Conservation (phyloP, 495 filamentous ascomycete species). For the Bombardia bombarda region DNA sequence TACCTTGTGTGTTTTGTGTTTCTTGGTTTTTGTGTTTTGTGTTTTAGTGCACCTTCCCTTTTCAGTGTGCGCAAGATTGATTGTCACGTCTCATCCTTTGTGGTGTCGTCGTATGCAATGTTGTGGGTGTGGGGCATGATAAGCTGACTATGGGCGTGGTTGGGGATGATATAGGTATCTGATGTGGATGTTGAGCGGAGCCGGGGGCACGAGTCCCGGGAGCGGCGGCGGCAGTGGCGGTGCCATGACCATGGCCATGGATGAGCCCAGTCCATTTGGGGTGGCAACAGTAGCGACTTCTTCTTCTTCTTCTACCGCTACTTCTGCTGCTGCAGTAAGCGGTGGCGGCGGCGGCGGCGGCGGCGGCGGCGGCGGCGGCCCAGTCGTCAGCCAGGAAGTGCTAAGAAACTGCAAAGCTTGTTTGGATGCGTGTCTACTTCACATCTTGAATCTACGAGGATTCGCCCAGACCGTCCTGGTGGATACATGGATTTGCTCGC, state of each 20-base stretch:
- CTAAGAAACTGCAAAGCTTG: conserved; percentile 28
- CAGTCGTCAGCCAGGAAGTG: conserved; percentile 10
- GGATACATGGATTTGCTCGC: conserved; percentile 42
- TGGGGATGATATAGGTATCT: conserved; percentile 28
- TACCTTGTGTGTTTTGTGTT: background rate
- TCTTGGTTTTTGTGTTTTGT: background rate
- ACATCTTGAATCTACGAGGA: conserved; percentile 30
- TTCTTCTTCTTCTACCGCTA: too few species aligned
- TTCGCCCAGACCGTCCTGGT: conserved; percentile 36
- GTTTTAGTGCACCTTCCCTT: too few species aligned
- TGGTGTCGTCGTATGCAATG: too few species aligned
- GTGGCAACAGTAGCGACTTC: background rate
- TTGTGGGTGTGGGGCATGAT: too few species aligned
- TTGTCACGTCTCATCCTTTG: too few species aligned
- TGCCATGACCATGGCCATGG: background rate
- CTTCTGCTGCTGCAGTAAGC: too few species aligned
- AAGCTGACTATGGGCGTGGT: too few species aligned
- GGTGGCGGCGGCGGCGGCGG: too few species aligned
- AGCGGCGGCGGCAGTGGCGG: background rate
- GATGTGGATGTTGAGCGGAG: conserved; percentile 32
- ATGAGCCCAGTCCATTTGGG: background rate
- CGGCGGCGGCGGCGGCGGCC: background rate
- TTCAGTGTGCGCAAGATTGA: too few species aligned
- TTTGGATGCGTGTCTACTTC: conserved; percentile 33
- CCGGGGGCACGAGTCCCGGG: background rate